Percentiles rank a stretch among this genome's conserved stretches.
phyloP scores from a whole-genome alignment of 306 rosid species.

The Ceratonia siliqua region DNA sequence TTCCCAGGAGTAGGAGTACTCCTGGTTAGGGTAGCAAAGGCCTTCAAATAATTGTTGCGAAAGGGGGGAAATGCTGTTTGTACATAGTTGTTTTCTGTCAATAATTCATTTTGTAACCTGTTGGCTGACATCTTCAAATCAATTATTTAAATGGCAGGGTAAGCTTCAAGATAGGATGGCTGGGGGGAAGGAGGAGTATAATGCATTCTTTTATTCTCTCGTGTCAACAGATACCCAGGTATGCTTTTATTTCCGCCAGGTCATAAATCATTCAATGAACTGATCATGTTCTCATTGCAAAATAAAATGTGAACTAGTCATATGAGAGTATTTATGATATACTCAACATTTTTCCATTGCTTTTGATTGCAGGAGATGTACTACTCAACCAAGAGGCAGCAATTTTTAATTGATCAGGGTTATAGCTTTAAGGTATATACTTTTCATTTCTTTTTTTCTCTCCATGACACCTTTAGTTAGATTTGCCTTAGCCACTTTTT shows the following conservation, averaged over 20 bases:
- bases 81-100: constrained; percentile 22
- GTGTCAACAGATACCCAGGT: constrained; percentile 99
- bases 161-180: constrained; percentile 95
- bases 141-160: constrained; percentile 64
- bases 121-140: constrained; percentile 28
- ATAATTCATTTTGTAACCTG: constrained; percentile 10
- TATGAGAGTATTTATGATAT: constrained; percentile 16
- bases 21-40: no score
- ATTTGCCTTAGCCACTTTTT: constrained; percentile 6
- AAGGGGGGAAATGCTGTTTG: constrained; percentile 21
- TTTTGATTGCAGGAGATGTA: constrained; percentile 86
- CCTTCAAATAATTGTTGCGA: constrained; percentile 25
- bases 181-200: constrained; percentile 97
- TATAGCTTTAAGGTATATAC: constrained; percentile 89
- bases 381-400: constrained; percentile 95
- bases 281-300: constrained; percentile 22
- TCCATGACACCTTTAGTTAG: constrained; percentile 16
- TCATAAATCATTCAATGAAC: background rate
- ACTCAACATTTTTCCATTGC: background rate
- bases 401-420: constrained; percentile 97
- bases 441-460: background rate
- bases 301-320: constrained; percentile 25
- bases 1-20: no score
- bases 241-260: constrained; percentile 12
- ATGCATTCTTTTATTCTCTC: constrained; percentile 96